A percentile compares a stretch with the other conserved stretches of the same genome.
Evolutionary conservation across 2,329 filamentous ascomycete genomes (phyloP).

Genomic region (Incumbomyces delicatus): DNA sequence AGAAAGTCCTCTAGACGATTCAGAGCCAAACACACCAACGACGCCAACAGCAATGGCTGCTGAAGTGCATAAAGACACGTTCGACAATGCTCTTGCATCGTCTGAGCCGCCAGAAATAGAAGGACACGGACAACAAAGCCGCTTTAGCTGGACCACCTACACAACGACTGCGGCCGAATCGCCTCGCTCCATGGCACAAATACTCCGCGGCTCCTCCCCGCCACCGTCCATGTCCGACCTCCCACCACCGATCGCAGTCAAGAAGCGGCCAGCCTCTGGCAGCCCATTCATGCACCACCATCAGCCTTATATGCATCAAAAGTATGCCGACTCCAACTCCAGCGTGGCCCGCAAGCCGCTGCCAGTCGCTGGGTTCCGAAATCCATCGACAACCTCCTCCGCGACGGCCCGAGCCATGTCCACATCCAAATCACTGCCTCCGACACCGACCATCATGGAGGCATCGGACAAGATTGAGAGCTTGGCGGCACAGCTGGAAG

Average conservation of each 20-base stretch:
- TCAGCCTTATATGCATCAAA: constrained; percentile 10
- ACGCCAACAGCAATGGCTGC: constrained; percentile 49
- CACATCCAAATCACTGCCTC: constrained; percentile 48
- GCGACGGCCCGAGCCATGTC: constrained; percentile 22
- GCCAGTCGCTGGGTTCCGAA: constrained; percentile 23
- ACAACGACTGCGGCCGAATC: constrained; percentile 38
- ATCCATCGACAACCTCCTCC: constrained; percentile 29
- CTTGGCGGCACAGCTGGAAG: constrained; percentile 56
- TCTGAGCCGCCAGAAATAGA: background rate
- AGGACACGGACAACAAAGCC: constrained; percentile 32
- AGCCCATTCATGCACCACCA: constrained; percentile 13
- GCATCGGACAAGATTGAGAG: constrained; percentile 55
- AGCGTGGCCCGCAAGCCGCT: constrained; percentile 26
- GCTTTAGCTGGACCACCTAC: constrained; percentile 56
- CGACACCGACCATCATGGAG: constrained; percentile 51
- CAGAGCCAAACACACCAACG: constrained; percentile 4
- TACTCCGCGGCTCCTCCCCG: constrained; percentile 29
- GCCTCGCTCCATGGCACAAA: constrained; percentile 30
- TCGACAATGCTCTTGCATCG: background rate
- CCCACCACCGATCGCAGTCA: constrained; percentile 30
- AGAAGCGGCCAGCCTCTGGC: constrained; percentile 27
- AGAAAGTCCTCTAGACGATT: constrained; percentile 4
- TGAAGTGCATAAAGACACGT: constrained; percentile 41
- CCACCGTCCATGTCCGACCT: constrained; percentile 26
- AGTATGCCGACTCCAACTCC: constrained; percentile 13